These are phyloP conservation scores for Mycena capillaripes DNA, from an alignment of 768 basidiomycete species.

Conservation along the genomic window DNA sequence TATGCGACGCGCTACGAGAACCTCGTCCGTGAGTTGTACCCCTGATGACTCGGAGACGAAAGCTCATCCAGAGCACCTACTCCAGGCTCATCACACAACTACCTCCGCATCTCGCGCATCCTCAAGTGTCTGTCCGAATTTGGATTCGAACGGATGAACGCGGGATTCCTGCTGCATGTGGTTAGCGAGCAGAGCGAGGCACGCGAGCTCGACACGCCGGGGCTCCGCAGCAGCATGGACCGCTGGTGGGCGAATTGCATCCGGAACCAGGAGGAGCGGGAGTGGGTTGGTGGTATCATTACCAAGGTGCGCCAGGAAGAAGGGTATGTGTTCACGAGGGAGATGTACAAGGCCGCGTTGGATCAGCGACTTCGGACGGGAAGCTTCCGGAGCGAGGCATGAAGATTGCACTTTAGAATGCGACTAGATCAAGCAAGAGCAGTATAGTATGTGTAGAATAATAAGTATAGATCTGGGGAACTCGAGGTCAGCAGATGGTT, in stretches of 20 bases:
- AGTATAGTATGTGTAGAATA: conserved; percentile 13
- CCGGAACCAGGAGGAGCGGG: conserved; percentile 70
- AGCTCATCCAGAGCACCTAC: conserved; percentile 2
- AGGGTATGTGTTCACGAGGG: conserved; percentile 66
- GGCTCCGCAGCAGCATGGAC: conserved; percentile 76
- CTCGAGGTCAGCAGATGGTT: background rate
- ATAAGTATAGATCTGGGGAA: conserved; percentile 29
- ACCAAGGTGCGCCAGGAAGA: conserved; percentile 59
- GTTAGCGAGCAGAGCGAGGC: conserved; percentile 78
- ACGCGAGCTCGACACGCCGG: conserved; percentile 61
- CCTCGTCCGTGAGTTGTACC: conserved; percentile 67
- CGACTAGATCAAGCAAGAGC: background rate
- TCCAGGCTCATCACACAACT: conserved; percentile 78
- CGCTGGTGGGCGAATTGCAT: conserved; percentile 85
- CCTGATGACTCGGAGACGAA: conserved; percentile 11
- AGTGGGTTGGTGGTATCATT: conserved; percentile 67
- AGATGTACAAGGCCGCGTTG: conserved; percentile 67
- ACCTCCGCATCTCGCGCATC: conserved; percentile 83
- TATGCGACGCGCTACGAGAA: conserved; percentile 71
- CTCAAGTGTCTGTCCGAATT: conserved; percentile 82
- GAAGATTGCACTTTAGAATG: conserved; percentile 26
- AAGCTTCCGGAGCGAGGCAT: conserved; percentile 42
- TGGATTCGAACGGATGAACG: conserved; percentile 73
- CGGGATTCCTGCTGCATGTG: conserved; percentile 78
- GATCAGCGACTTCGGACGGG: conserved; percentile 55